A percentile compares a stretch with the other conserved stretches of the same genome.
These are phyloP conservation scores for Kwoniella botswanensis DNA, from an alignment of 768 basidiomycete species.

Conservation along the genomic window DNA sequence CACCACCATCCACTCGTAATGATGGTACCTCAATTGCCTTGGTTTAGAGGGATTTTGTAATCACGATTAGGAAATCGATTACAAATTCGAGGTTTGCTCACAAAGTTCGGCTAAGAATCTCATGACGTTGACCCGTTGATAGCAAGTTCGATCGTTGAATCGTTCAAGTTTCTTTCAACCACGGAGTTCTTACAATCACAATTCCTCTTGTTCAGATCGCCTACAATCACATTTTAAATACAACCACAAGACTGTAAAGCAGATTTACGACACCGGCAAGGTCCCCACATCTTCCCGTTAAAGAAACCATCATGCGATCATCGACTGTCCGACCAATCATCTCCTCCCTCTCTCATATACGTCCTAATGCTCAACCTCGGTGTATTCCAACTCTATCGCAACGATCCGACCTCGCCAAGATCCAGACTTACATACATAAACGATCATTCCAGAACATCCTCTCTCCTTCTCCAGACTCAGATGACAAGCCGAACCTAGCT, in stretches of 20 bases:
- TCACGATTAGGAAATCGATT: not conserved
- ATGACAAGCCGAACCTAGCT: constrained; percentile 32
- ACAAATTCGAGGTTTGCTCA: no score
- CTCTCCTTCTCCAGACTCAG: constrained; percentile 20
- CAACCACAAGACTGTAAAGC: no score
- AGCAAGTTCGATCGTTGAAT: not conserved
- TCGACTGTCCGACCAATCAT: not conserved
- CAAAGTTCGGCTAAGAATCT: not conserved
- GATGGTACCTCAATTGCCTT: not conserved
- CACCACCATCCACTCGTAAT: not conserved
- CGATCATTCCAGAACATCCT: constrained; percentile 40
- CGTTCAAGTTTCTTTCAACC: not conserved
- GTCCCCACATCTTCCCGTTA: no score
- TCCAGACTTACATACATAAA: not conserved
- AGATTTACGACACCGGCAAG: no score
- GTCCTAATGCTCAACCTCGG: not conserved
- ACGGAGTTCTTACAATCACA: not conserved
- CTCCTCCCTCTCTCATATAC: not conserved
- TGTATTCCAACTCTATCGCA: not conserved
- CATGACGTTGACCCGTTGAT: not conserved
- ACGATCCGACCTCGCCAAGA: not conserved
- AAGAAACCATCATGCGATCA: not conserved
- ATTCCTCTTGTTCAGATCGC: no score
- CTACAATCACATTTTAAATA: no score
- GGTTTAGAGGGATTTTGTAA: not conserved